Evolutionary conservation across 495 filamentous ascomycete species (phyloP).

Genomic region (Neurospora sublineolata): DNA sequence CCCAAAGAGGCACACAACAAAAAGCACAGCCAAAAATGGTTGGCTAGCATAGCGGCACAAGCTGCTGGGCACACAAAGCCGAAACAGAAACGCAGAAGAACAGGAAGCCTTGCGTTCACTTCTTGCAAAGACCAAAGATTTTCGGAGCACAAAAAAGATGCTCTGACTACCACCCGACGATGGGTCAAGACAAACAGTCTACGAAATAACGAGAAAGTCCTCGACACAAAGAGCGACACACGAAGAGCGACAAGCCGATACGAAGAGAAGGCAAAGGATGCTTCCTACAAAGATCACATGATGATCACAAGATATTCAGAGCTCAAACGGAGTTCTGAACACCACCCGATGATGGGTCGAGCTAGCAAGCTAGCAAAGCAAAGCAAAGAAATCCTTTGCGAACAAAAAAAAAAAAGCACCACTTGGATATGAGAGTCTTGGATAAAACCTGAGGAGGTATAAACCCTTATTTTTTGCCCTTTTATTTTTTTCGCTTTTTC

Average conservation of each 20-base stretch:
- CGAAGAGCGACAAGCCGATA: background rate
- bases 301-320: background rate
- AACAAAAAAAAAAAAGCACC: background rate
- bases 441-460: background rate
- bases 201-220: background rate
- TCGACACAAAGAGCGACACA: background rate
- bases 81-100: background rate
- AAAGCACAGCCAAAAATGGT: background rate
- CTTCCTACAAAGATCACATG: background rate
- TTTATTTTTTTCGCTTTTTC: background rate
- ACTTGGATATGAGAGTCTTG: background rate
- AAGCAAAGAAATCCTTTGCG: background rate
- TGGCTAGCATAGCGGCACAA: background rate
- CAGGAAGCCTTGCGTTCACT: background rate
- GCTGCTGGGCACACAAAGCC: background rate
- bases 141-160: background rate
- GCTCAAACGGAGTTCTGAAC: background rate
- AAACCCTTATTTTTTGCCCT: background rate
- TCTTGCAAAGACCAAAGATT: background rate
- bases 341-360: background rate
- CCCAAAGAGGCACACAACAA: background rate
- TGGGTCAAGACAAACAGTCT: background rate
- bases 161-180: background rate
- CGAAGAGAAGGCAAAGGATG: background rate
- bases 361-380: background rate